Evolutionary conservation across 2,329 filamentous ascomycete genomes (phyloP), one percentile per base, ranked within the genome.

Genomic region (Tolypocladium sp.): DNA sequence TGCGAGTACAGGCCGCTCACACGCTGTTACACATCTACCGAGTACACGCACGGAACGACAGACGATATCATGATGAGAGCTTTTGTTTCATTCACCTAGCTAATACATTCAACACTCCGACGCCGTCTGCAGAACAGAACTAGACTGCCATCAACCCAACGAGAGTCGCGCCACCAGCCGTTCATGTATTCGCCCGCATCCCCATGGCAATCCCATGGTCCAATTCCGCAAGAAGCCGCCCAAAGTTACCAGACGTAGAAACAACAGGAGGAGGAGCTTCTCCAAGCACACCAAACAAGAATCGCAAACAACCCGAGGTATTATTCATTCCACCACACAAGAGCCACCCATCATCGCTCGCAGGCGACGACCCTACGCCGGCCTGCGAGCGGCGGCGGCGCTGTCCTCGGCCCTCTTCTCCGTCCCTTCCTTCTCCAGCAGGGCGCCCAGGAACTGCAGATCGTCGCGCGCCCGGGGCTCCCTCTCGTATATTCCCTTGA

Each of bases 381-480:
- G 30, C 30, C 49, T 13, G 10, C 5, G 49, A n/a, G 17, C 49
- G 1, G 20, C 44, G 4, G 13, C 44, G 44, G 22, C 44, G 44
- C 22, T 3, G 5, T 25, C 58, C 56, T 62, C 58, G 38, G 61
- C 58, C 20, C 63, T 64, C 27, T 64, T 62, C 58, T 66, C 65
- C 5, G 64, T 63, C 25, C 75, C 74, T 62, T 80, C 74, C 62
- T 77, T 79, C 58, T 84, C 83, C 15, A 87, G 68, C 25, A 86
- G 73, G 53, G 74, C 72, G 41, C 82, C 83, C 4, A 88, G 74
- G 57, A 83, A 77, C 56, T 79, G 74, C 22, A 87, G 71, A 66
- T 92, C 85, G 2, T 85, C 81, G 27, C 84, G 79, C 0, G 90
- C 84, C 27, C 80, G 81, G 0, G 85, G 84, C 58, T 91, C 86